These are phyloP conservation scores for Fusarium begoniae DNA, from an alignment of 2,329 filamentous ascomycete species.

Conservation along the genomic window DNA sequence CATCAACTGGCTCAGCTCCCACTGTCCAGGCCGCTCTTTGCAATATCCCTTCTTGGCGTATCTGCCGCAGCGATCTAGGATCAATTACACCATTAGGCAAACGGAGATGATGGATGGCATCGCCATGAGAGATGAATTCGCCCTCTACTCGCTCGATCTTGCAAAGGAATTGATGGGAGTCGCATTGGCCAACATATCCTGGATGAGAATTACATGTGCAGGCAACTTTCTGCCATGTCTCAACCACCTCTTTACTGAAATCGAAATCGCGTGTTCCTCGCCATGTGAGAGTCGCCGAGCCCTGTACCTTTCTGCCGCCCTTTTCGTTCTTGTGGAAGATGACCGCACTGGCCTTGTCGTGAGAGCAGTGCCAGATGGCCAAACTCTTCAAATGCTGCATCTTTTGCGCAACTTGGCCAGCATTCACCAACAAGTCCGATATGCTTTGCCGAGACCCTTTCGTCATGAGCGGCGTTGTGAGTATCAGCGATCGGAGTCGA, in stretches of 20 bases:
- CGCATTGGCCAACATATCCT: neutral
- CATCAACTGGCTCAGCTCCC: neutral
- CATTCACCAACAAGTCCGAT: neutral
- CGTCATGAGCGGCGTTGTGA: neutral
- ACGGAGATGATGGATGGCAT: constrained; percentile 4
- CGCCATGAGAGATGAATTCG: constrained; percentile 1
- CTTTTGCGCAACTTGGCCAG: neutral
- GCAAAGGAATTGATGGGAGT: neutral
- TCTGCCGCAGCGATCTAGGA: neutral
- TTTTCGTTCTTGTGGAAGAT: neutral
- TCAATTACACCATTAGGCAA: constrained; percentile 1
- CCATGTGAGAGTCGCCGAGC: neutral
- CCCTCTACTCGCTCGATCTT: neutral
- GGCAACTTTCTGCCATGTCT: neutral
- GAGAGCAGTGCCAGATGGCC: neutral
- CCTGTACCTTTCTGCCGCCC: neutral
- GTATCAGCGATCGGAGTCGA: neutral
- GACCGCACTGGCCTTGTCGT: neutral
- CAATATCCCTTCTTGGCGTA: neutral
- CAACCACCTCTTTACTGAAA: neutral
- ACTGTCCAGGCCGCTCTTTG: neutral
- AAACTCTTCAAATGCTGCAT: neutral
- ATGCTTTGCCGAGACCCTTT: neutral
- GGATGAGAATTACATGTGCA: neutral
- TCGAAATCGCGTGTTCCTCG: neutral